Percentiles rank a stretch among this genome's conserved stretches.
phyloP scores from a whole-genome alignment of 1,284 basidiomycete species.

The Butyriboletus appendiculatus region DNA sequence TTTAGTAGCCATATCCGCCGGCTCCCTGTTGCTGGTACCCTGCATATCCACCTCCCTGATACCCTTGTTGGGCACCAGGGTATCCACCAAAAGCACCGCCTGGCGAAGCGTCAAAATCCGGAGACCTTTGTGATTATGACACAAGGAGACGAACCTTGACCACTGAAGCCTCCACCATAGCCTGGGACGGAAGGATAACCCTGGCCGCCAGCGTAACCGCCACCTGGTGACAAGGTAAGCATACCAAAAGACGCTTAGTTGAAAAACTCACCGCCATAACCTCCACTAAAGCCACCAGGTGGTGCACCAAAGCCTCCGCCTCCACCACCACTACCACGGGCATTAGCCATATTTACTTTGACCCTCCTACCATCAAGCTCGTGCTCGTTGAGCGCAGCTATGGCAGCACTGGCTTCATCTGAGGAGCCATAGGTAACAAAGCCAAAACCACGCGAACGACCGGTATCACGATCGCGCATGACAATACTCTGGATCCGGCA shows the following conservation, averaged over 20 bases:
- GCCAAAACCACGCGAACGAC: constrained; percentile 94
- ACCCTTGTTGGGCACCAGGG: constrained; percentile 20
- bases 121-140: not conserved
- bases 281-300: constrained; percentile 30
- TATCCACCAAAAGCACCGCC: constrained; percentile 19
- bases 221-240: constrained; percentile 13
- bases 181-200: constrained; percentile 24
- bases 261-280: constrained; percentile 23
- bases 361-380: constrained; percentile 94
- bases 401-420: constrained; percentile 80
- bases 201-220: constrained; percentile 18
- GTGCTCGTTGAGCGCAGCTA: constrained; percentile 82
- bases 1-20: constrained; percentile 27
- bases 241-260: not conserved
- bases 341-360: constrained; percentile 94
- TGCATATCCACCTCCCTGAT: constrained; percentile 24
- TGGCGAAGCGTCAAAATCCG: constrained; percentile 5
- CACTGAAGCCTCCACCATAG: constrained; percentile 16
- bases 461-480: constrained; percentile 97
- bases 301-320: constrained; percentile 26
- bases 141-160: constrained; percentile 16
- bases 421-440: constrained; percentile 79
- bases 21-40: constrained; percentile 24
- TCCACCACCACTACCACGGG: constrained; percentile 58
- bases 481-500: constrained; percentile 73